Evolutionary conservation across 176 grass and related monocot species (phyloP), one percentile per base, ranked within the genome.

Genomic region (Aegilops umbellulata): DNA sequence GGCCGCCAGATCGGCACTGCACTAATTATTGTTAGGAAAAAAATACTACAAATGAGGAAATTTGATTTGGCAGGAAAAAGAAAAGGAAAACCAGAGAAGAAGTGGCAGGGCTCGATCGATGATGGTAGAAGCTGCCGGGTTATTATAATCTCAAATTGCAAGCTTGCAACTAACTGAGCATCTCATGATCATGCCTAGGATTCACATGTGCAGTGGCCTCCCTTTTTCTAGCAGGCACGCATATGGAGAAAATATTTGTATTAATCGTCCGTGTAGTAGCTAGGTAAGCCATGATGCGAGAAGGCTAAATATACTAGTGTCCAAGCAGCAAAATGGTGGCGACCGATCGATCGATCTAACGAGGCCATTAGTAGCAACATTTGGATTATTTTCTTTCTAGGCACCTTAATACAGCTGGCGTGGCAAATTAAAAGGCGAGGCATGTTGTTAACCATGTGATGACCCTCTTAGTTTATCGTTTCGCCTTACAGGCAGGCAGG

Each of bases 261-360:
- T 44, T 10, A 13, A 1, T 53, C 55, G 85, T 39, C 30, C 23
- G 63, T 64, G 24, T 12, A 11, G 8, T 53, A 53, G 22, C 10
- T 35, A 57, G 4, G 47, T 8, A 10, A 44, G 19, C 35, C 55
- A 86, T 79, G 64, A 67, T 42, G 60, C n/a, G 29, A 53, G 25
- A 76, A 77, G 36, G 19, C 85, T 64, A 74, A 35, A 38, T 38
- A 38, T 42, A 42, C 41, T 51, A 17, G 1, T 51, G 55, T 77
- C 79, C 79, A 82, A 68, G 24, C 79, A 82, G 10, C 31, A 87
- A 82, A 32, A 76, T 66, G 86, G 32, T 63, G 14, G 15, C 47
- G 13, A 51, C 7, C 15, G 17, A 20, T 6, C 17, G 51, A 53
- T 6, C 16, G 23, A 74, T 14, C 11, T n/a, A 41, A 0, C 35